These are phyloP conservation scores for Hypomontagnella submonticulosa DNA, from an alignment of 495 filamentous ascomycete genomes.

Conservation along the genomic window DNA sequence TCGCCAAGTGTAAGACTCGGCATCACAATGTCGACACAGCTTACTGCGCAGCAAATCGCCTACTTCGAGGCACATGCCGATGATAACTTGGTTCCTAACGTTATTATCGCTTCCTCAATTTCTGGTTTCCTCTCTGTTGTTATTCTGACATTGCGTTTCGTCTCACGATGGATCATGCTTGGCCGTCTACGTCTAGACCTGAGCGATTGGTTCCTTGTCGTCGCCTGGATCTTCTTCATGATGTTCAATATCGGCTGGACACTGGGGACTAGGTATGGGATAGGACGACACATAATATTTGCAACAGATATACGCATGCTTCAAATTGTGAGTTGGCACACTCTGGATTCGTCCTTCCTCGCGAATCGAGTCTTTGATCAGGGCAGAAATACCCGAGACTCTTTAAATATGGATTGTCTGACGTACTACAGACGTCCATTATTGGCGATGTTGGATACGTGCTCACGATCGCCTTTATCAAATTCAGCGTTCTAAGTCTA, in stretches of 20 bases:
- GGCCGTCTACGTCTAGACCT: constrained; percentile 15
- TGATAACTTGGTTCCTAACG: constrained; percentile 9
- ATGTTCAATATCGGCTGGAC: constrained; percentile 10
- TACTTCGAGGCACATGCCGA: constrained; percentile 15
- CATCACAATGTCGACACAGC: background rate
- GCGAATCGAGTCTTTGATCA: too few species aligned
- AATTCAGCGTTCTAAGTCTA: constrained; percentile 29
- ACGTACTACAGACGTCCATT: constrained; percentile 12
- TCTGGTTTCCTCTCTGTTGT: constrained; percentile 15
- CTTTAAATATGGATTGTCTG: background rate
- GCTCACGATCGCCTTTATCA: constrained; percentile 26
- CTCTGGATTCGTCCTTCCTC: background rate
- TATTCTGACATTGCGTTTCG: constrained; percentile 19
- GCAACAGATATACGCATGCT: constrained; percentile 20
- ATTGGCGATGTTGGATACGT: constrained; percentile 20
- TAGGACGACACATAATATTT: constrained; percentile 25
- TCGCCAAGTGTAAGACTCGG: too few species aligned
- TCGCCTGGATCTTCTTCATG: constrained; percentile 26
- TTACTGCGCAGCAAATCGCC: background rate
- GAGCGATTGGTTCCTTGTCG: constrained; percentile 36
- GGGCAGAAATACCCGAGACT: too few species aligned
- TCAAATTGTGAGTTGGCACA: constrained; percentile 26
- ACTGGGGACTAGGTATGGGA: constrained; percentile 13
- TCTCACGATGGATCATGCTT: constrained; percentile 13
- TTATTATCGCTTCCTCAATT: constrained; percentile 14